These are phyloP conservation scores for Linnemannia schmuckeri DNA, from an alignment of 192 early-diverging fungal genomes.

Conservation along the genomic window DNA sequence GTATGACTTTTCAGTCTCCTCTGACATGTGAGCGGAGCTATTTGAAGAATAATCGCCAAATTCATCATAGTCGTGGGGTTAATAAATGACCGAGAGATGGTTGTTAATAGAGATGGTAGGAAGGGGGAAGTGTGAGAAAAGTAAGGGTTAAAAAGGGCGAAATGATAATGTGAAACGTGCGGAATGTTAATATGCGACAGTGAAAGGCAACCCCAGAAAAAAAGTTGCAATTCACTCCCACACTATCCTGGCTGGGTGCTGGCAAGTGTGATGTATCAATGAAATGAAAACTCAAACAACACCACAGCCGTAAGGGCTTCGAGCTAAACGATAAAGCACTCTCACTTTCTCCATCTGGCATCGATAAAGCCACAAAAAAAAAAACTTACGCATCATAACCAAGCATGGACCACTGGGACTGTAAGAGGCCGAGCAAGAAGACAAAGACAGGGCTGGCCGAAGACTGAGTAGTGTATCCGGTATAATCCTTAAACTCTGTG, in stretches of 20 bases:
- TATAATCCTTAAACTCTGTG: constrained; percentile 48
- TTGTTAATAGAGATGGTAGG: not conserved
- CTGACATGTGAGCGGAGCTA: constrained; percentile 57
- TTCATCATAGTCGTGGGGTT: not conserved
- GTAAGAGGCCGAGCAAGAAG: constrained; percentile 56
- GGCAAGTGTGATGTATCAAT: not conserved
- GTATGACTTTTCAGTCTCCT: constrained; percentile 58
- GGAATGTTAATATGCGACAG: not conserved
- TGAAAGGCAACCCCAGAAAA: not conserved
- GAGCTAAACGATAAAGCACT: not conserved
- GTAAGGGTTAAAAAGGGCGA: not conserved
- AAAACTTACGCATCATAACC: constrained; percentile 54
- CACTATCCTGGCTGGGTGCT: not conserved
- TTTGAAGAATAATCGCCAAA: not conserved
- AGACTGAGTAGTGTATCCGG: constrained; percentile 47
- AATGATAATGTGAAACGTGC: not conserved
- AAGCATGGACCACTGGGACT: constrained; percentile 56
- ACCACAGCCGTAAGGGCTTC: not conserved
- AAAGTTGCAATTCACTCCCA: not conserved
- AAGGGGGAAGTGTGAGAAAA: not conserved
- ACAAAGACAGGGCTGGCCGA: constrained; percentile 43
- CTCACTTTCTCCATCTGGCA: not conserved
- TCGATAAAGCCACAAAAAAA: not conserved
- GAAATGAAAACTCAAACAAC: not conserved
- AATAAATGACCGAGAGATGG: no score